These are phyloP conservation scores for Rusavskia elegans DNA, from an alignment of 495 filamentous ascomycete species.

Conservation along the genomic window DNA sequence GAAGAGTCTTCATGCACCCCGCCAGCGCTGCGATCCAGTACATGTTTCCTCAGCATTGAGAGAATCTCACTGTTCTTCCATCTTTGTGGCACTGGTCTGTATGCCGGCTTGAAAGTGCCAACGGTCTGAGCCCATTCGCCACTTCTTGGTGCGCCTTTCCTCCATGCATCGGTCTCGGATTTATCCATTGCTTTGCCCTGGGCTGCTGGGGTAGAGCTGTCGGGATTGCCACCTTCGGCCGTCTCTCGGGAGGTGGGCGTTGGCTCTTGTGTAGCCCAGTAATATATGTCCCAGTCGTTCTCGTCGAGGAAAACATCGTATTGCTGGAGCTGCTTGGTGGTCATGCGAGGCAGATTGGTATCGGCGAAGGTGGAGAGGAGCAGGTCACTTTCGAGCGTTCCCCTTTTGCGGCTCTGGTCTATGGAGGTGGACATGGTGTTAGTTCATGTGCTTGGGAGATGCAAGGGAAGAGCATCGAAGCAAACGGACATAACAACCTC, in stretches of 20 bases:
- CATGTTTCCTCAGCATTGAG: constrained; percentile 61
- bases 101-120: constrained; percentile 85
- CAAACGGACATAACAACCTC: constrained; percentile 68
- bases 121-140: constrained; percentile 97
- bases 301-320: constrained; percentile 95
- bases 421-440: constrained; percentile 1
- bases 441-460: constrained; percentile 1
- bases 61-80: constrained; percentile 77
- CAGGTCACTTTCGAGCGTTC: constrained; percentile 88
- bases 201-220: constrained; percentile 15
- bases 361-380: constrained; percentile 93
- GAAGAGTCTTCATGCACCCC: constrained; percentile 34
- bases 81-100: constrained; percentile 69
- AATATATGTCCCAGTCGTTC: constrained; percentile 99
- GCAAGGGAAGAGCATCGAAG: background rate
- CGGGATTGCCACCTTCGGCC: constrained; percentile 15
- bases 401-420: constrained; percentile 96
- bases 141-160: constrained; percentile 31
- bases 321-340: constrained; percentile 51
- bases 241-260: constrained; percentile 27
- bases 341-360: constrained; percentile 57
- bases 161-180: constrained; percentile 37
- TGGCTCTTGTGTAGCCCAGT: constrained; percentile 94
- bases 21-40: constrained; percentile 40
- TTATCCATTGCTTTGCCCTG: constrained; percentile 22